Percentiles rank a stretch among this genome's conserved stretches.
phyloP scores from a whole-genome alignment of 371 early-diverging fungal species.

The Choanephora cucurbitarum region DNA sequence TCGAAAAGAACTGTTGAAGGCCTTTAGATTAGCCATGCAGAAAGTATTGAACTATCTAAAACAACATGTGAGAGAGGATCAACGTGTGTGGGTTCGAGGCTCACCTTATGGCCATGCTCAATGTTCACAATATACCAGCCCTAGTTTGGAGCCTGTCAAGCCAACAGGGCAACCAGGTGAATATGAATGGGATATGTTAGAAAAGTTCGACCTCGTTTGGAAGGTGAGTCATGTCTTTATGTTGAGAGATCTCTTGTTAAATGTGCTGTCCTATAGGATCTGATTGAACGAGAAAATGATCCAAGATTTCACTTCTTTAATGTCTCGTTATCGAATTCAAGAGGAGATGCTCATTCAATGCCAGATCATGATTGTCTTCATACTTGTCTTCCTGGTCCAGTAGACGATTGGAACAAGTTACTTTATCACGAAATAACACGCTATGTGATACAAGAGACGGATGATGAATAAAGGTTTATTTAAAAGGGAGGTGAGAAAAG shows the following conservation, averaged over 20 bases:
- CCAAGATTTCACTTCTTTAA: conserved; percentile 33
- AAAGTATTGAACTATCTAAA: conserved; percentile 31
- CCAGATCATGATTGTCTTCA: conserved; percentile 35
- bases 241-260: no score
- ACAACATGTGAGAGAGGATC: conserved; percentile 24
- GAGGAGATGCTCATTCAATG: conserved; percentile 43
- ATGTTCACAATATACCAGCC: conserved; percentile 38
- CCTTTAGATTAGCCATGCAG: conserved; percentile 28
- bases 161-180: conserved; percentile 31
- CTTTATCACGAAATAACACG: conserved; percentile 36
- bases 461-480: background rate
- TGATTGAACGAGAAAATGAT: conserved; percentile 28
- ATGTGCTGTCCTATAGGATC: conserved; percentile 24
- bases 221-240: conserved; percentile 25
- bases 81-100: conserved; percentile 40
- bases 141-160: conserved; percentile 8
- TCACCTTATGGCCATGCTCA: conserved; percentile 43
- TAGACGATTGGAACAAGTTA: conserved; percentile 41
- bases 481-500: conserved; percentile 22
- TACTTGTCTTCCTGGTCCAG: conserved; percentile 37
- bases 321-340: conserved; percentile 34
- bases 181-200: conserved; percentile 49
- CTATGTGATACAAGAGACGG: background rate
- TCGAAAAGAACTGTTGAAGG: conserved; percentile 33
- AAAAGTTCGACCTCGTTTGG: conserved; percentile 34